These are phyloP conservation scores for Malassezia sp. DNA, from an alignment of 1,284 basidiomycete species.

Conservation along the genomic window DNA sequence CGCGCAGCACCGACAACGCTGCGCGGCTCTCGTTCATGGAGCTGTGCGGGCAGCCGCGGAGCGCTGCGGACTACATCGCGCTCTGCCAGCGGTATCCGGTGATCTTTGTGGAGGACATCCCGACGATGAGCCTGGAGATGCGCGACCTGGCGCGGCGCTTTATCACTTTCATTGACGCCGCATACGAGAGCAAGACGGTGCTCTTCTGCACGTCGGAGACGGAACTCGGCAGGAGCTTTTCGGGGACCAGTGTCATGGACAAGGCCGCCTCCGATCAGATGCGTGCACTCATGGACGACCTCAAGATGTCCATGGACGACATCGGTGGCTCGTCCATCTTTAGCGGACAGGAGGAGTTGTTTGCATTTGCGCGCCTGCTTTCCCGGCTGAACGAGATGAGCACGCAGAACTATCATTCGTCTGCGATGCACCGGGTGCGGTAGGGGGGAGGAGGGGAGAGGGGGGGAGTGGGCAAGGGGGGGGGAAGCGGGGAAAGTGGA, in stretches of 20 bases:
- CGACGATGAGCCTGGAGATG: conserved; percentile 69
- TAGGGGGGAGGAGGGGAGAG: background rate
- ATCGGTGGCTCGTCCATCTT: conserved; percentile 42
- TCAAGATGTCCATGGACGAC: conserved; percentile 38
- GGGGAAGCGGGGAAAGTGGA: too few relatives aligned
- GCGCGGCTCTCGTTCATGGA: conserved; percentile 80
- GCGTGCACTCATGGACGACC: conserved; percentile 42
- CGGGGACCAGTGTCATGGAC: conserved; percentile 19
- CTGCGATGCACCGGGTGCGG: background rate
- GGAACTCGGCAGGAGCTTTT: conserved; percentile 40
- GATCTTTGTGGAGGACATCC: conserved; percentile 76
- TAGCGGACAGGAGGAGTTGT: conserved; percentile 43
- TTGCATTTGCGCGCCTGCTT: conserved; percentile 44
- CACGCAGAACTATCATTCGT: conserved; percentile 23
- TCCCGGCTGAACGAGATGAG: conserved; percentile 44
- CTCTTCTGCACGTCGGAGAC: conserved; percentile 34
- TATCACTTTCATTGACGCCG: conserved; percentile 91
- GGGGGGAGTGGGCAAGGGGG: too few relatives aligned
- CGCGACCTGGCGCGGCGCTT: conserved; percentile 82
- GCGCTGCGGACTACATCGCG: conserved; percentile 91
- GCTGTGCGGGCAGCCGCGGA: conserved; percentile 76
- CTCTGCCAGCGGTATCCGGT: conserved; percentile 77
- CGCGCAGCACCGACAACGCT: conserved; percentile 53
- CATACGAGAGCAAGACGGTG: conserved; percentile 45
- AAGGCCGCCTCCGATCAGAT: conserved; percentile 29